Evolutionary conservation across 148 eudicot genomes (phyloP), one percentile per base, ranked within the genome.

Genomic region (Tetragonia tetragonoides): DNA sequence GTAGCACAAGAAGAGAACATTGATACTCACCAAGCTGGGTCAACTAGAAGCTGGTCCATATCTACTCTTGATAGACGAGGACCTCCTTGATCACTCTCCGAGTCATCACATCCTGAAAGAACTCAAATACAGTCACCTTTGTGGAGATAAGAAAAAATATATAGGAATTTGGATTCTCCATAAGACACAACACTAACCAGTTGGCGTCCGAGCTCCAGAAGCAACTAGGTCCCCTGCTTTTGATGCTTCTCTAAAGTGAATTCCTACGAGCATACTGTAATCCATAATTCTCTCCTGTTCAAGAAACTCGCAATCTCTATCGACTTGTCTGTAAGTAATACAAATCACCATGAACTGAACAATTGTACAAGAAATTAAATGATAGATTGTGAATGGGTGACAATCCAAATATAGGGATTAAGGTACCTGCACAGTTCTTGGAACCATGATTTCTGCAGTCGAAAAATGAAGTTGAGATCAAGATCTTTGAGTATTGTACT

Each of bases 281-380:
- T 94, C 98, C 98, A 94, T 94, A 14, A 94, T 89, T 79, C 95
- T 87, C 75, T 92, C 98, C 57, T 92, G 95, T 72, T 94, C 98
- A 41, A 94, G 88, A 83, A 94, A 89, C 83, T 94, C 98, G 72
- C 95, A 89, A 46, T 94, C 98, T 79, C 87, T 85, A 62, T 94
- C 98, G 5, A 94, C 85, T 88, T 94, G 98, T 81, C 98, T 93
- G 88, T 47, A 20, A 8, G 10, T 11, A 14, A 49, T 71, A 37
- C 24, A 18, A 17, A 38, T 5, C 34, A 69, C 64, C 28, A 60
- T 60, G 5, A 56, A 17, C 60, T 56, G 5, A 49, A 49, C 14
- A 49, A 49, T 14, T 49, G 14, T 49, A 49, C 14, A 9, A 49
- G 2, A 7, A 7, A 6, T 49, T 49, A 9, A 8, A 7, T 7